Base-by-base conservation (phyloP, 176 grass and related monocot genomes). In the Cymbopogon citratus region DNA sequence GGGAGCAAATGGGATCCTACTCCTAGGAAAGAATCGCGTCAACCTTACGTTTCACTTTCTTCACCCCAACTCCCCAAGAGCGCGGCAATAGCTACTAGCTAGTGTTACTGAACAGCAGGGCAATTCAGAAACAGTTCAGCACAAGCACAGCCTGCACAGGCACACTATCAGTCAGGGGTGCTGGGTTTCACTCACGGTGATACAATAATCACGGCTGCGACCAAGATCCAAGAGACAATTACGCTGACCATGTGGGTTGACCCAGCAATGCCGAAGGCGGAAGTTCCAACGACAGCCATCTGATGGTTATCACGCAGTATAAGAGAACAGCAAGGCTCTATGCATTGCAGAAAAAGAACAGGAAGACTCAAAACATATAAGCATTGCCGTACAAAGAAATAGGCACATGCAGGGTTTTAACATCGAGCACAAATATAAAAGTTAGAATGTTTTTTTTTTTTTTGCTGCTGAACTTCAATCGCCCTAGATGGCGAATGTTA, bases 251-350 rank as follows among this genome's bases (percentile, higher is more conserved):
- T 23, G 29, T 39, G 60, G 28, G 14, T 31, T 39, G 51, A 54
- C n/a, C 27, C 59, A 68, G 36, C 39, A 75, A 65, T 80, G 61
- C 16, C 92, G 10, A 52, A 82, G 29, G 52, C 52, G 70, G 33
- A 46, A 52, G 16, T 73, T 85, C 5, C 29, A 3, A n/a, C 38
- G 63, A 25, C 76, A 65, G 48, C 27, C 71, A 21, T 93, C 19
- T 79, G 83, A 89, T 98, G 92, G 28, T 91, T 87, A 85, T 91
- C 81, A 49, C 35, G 89, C 68, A 98, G 83, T n/a, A 1, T 2
- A 93, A 83, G 63, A 67, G 65, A 57, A 65, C 91, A 95, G 87
- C 90, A 95, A 71, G 92, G 90, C 70, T 95, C 38, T 39, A 29
- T 73, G 71, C 78, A 65, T 81, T 78, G 66, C 21, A 73, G 19